Evolutionary conservation across 306 rosid genomes (phyloP).

Genomic region (Coriaria nepalensis): DNA sequence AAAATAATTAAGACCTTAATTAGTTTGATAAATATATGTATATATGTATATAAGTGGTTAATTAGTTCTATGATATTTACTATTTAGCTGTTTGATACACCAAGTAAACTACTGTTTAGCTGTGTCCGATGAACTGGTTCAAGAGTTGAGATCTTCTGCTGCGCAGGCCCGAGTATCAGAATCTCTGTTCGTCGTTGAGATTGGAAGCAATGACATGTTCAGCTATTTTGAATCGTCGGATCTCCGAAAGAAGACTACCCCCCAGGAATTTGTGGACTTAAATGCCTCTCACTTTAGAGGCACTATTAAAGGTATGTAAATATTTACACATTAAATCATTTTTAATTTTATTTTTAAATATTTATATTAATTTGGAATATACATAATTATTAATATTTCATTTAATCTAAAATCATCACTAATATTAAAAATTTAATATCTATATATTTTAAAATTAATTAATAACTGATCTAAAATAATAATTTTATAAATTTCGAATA

Average conservation of each 20-base stretch:
- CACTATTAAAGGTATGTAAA: conserved; percentile 40
- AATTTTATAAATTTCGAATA: too few species aligned
- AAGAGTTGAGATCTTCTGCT: conserved; percentile 17
- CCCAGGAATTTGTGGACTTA: conserved; percentile 35
- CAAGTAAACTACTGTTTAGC: conserved; percentile 43
- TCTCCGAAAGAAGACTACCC: conserved; percentile 31
- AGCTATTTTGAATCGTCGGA: conserved; percentile 32
- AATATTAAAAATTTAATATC: too few species aligned
- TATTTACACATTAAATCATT: too few species aligned
- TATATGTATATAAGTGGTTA: background rate
- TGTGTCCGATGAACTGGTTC: conserved; percentile 22
- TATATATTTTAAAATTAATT: too few species aligned
- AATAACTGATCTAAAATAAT: too few species aligned
- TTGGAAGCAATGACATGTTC: conserved; percentile 75
- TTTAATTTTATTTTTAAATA: too few species aligned
- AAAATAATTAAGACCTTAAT: background rate
- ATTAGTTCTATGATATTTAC: background rate
- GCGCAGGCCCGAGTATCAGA: conserved; percentile 35
- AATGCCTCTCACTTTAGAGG: conserved; percentile 35
- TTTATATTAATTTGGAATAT: too few species aligned
- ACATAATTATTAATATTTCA: too few species aligned
- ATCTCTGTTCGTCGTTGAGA: conserved; percentile 40
- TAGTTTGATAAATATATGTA: background rate
- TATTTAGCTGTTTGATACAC: conserved; percentile 27
- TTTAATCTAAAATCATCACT: too few species aligned